Conservation (phyloP, 2,329 filamentous ascomycete species). For the Zasmidium cellare region DNA sequence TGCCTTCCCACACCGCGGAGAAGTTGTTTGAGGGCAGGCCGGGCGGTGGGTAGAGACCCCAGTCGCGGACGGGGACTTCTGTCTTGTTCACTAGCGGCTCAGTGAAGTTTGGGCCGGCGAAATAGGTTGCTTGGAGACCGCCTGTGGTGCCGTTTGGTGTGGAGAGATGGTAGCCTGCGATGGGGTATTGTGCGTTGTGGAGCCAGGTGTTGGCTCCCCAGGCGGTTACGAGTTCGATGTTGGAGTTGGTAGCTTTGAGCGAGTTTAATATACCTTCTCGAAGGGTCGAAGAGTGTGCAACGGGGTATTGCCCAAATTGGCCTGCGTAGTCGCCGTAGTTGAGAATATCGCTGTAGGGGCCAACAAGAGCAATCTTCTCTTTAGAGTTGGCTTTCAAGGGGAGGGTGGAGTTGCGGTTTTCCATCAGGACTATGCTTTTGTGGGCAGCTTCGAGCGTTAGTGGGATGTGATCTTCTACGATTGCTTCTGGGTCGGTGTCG, state of each 20-base stretch:
- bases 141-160: conserved; percentile 12
- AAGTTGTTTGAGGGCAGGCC: conserved; percentile 21
- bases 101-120: conserved; percentile 16
- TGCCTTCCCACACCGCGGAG: conserved; percentile 19
- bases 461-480: conserved; percentile 11
- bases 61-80: conserved; percentile 15
- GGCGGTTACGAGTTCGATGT: conserved; percentile 10
- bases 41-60: conserved; percentile 19
- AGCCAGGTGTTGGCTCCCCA: conserved; percentile 21
- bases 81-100: conserved; percentile 7
- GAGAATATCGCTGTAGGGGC: conserved; percentile 14
- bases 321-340: conserved; percentile 22
- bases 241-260: conserved; percentile 1
- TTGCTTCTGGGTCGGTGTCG: conserved; percentile 10
- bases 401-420: conserved; percentile 13
- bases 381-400: conserved; percentile 1
- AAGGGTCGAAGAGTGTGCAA: conserved; percentile 14
- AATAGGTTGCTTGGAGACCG: conserved; percentile 17
- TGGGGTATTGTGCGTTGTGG: conserved; percentile 17
- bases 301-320: conserved; percentile 18
- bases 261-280: conserved; percentile 13
- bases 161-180: conserved; percentile 18
- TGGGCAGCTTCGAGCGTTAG: conserved; percentile 16
- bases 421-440: conserved; percentile 16
- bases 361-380: conserved; percentile 16